Evolutionary conservation across 768 basidiomycete species (phyloP).

Genomic region (Russula olivacea): DNA sequence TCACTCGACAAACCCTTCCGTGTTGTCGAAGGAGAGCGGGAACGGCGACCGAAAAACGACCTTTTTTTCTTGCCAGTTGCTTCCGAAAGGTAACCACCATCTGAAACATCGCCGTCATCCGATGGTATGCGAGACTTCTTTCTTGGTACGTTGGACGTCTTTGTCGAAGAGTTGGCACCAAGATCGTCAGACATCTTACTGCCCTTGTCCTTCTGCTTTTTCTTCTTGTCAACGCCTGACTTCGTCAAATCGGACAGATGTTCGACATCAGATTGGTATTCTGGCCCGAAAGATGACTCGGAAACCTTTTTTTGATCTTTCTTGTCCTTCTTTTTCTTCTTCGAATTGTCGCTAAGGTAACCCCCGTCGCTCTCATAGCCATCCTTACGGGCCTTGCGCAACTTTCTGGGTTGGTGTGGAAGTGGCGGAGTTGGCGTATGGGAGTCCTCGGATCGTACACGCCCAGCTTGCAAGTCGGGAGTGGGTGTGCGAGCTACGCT

Average conservation of each 20-base stretch:
- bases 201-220: slow-evolving; percentile 20
- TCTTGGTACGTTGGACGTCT: slow-evolving; percentile 1
- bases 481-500: neutral
- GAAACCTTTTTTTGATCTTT: slow-evolving; percentile 27
- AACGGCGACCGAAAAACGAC: slow-evolving; percentile 25
- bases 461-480: neutral
- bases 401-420: slow-evolving; percentile 28
- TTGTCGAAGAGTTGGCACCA: slow-evolving; percentile 3
- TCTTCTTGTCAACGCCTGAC: slow-evolving; percentile 20
- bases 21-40: slow-evolving; percentile 18
- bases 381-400: slow-evolving; percentile 27
- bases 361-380: slow-evolving; percentile 32
- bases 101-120: slow-evolving; percentile 29
- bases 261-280: slow-evolving; percentile 34
- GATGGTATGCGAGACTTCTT: slow-evolving; percentile 22
- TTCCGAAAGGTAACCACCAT: slow-evolving; percentile 32
- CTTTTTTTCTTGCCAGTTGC: slow-evolving; percentile 30
- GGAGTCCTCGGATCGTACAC: slow-evolving; percentile 7
- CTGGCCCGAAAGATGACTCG: slow-evolving; percentile 23
- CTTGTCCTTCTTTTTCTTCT: slow-evolving; percentile 29
- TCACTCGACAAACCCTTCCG: neutral
- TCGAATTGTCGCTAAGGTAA: slow-evolving; percentile 28
- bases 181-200: slow-evolving; percentile 19
- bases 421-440: neutral
- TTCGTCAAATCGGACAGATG: slow-evolving; percentile 25